Percentiles rank a stretch among this genome's conserved stretches.
These are phyloP conservation scores for Blastocystis sp. DNA, from an alignment of 352 stramenopile species.

Conservation along the genomic window DNA sequence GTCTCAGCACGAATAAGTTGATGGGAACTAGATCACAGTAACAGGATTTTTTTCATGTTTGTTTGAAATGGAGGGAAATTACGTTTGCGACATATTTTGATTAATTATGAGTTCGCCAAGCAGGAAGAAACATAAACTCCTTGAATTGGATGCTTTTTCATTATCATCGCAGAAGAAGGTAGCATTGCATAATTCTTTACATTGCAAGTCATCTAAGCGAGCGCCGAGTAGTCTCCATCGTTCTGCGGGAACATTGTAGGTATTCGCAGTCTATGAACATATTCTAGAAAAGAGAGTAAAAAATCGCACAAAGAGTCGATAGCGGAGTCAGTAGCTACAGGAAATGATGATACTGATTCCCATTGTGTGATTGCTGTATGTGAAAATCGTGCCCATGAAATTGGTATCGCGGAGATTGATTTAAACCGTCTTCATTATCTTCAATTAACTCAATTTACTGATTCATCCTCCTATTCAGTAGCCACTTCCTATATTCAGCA, in stretches of 20 bases:
- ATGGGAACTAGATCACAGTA: background rate
- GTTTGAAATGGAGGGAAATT: background rate
- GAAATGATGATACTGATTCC: background rate
- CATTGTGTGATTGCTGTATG: background rate
- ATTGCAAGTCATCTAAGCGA: background rate
- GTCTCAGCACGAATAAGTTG: background rate
- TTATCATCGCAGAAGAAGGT: background rate
- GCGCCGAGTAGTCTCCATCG: background rate
- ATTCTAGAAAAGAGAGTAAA: background rate
- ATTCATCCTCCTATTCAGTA: background rate
- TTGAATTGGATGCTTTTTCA: background rate
- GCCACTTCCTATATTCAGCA: background rate
- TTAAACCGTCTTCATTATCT: background rate
- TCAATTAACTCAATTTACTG: background rate
- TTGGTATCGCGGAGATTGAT: background rate
- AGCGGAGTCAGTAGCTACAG: background rate
- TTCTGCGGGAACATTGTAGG: background rate
- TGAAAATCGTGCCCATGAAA: conserved; percentile 10
- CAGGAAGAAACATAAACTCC: background rate
- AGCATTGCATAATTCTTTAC: background rate
- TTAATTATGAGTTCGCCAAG: background rate
- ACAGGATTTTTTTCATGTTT: background rate
- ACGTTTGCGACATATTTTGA: background rate
- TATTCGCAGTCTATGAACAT: background rate
- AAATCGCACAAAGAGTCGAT: background rate